Conservation (phyloP, 352 stramenopile genomes). For the Saprolegnia diclina region DNA sequence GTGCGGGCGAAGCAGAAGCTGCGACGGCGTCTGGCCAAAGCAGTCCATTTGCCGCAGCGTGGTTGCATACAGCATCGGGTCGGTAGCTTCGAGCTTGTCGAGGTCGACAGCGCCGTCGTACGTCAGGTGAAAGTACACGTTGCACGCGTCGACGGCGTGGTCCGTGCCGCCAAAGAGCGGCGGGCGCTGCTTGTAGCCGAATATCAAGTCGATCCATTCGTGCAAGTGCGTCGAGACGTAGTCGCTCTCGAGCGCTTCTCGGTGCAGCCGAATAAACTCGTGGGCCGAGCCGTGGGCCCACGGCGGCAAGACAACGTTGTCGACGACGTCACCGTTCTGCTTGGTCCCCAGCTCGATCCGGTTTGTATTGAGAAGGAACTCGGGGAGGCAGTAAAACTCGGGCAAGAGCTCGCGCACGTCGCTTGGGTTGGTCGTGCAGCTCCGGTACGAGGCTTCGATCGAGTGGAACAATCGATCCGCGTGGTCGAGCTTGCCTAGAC, state of each 20-base stretch:
- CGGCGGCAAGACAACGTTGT: slow-evolving; percentile 25
- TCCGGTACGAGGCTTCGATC: slow-evolving; percentile 93
- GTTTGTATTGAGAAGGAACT: slow-evolving; percentile 26
- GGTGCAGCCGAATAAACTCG: slow-evolving; percentile 29
- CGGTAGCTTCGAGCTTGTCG: slow-evolving; percentile 42
- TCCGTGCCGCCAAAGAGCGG: slow-evolving; percentile 24
- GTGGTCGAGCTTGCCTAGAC: slow-evolving; percentile 86
- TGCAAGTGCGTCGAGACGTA: slow-evolving; percentile 89
- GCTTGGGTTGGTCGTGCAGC: slow-evolving; percentile 92
- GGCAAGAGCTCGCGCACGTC: slow-evolving; percentile 28
- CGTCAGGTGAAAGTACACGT: slow-evolving; percentile 61
- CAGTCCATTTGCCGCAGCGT: slow-evolving; percentile 98
- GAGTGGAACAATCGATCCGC: slow-evolving; percentile 95
- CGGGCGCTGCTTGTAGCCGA: slow-evolving; percentile 86
- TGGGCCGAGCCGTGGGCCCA: slow-evolving; percentile 18
- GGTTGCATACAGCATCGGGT: slow-evolving; percentile 89
- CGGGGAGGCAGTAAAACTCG: slow-evolving; percentile 27
- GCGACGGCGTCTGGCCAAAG: slow-evolving; percentile 98
- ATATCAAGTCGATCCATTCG: slow-evolving; percentile 92
- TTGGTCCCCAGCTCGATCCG: slow-evolving; percentile 9
- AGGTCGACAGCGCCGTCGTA: slow-evolving; percentile 31
- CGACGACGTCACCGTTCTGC: slow-evolving; percentile 28
- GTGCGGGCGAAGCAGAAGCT: slow-evolving; percentile 84
- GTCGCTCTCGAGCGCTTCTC: slow-evolving; percentile 24
- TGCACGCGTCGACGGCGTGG: slow-evolving; percentile 52